A percentile compares a stretch with the other conserved stretches of the same genome.
Conservation (phyloP, 169 alveolate genomes). For the Babesia microti region DNA sequence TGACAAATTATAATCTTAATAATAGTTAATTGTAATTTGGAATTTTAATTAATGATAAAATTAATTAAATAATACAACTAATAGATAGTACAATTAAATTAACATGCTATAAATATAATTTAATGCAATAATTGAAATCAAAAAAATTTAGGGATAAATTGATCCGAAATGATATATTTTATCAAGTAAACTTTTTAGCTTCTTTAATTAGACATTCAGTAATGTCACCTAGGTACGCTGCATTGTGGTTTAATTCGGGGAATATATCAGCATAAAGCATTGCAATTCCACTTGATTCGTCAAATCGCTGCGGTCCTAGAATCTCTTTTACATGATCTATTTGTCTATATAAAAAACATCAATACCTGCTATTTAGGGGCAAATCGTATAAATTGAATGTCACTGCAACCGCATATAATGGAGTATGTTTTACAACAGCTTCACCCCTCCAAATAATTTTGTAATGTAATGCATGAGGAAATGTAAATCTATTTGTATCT, state of each 20-base stretch:
- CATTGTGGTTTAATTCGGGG: slow-evolving; percentile 31
- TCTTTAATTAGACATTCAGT: slow-evolving; percentile 26
- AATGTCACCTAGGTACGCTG: slow-evolving; percentile 47
- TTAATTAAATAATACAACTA: too few species aligned
- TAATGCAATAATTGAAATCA: background rate
- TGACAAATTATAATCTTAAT: too few species aligned
- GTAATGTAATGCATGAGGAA: slow-evolving; percentile 64
- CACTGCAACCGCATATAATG: slow-evolving; percentile 28
- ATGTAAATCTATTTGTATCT: slow-evolving; percentile 48
- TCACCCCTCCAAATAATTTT: slow-evolving; percentile 57
- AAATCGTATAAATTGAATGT: slow-evolving; percentile 57
- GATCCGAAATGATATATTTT: background rate
- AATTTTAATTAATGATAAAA: too few species aligned
- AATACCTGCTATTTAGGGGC: slow-evolving; percentile 32
- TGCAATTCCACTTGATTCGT: slow-evolving; percentile 19
- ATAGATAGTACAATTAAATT: background rate
- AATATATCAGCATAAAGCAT: slow-evolving; percentile 32
- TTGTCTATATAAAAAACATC: slow-evolving; percentile 40
- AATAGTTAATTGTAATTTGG: too few species aligned
- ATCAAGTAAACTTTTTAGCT: slow-evolving; percentile 4
- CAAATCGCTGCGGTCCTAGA: slow-evolving; percentile 24
- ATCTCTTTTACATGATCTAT: slow-evolving; percentile 37
- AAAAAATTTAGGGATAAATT: background rate
- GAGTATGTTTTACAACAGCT: slow-evolving; percentile 42
- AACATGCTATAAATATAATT: background rate